Percentiles rank a stretch among this genome's conserved stretches.
Conservation (phyloP, 768 basidiomycete species). For the Scleroderma bovista region DNA sequence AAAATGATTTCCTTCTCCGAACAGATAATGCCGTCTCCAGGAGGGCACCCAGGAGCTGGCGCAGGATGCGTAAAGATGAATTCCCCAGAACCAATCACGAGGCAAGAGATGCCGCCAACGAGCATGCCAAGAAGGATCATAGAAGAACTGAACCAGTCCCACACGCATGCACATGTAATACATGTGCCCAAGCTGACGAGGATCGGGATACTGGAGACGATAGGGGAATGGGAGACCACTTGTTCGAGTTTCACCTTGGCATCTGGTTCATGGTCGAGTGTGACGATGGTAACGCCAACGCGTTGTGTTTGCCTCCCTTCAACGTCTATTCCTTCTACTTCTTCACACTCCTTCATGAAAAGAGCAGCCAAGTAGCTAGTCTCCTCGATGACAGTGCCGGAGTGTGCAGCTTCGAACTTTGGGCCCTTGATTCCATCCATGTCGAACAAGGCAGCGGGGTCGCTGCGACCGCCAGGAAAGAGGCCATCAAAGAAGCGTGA, state of each 20-base stretch:
- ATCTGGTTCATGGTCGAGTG: constrained; percentile 3
- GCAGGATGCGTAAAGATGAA: constrained; percentile 16
- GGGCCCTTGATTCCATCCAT: constrained; percentile 16
- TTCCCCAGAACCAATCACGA: constrained; percentile 26
- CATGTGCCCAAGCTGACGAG: constrained; percentile 10
- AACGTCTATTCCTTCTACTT: not conserved
- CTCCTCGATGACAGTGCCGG: constrained; percentile 14
- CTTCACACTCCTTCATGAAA: constrained; percentile 8
- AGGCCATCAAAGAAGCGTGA: constrained; percentile 21
- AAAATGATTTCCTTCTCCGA: constrained; percentile 22
- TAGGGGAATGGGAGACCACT: not conserved
- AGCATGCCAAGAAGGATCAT: constrained; percentile 32
- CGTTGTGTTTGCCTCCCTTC: constrained; percentile 6
- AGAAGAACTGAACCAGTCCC: constrained; percentile 27
- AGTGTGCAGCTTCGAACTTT: constrained; percentile 9
- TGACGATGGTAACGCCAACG: constrained; percentile 11
- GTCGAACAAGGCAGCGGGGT: constrained; percentile 15
- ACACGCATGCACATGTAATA: constrained; percentile 17
- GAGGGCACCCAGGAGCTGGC: constrained; percentile 20
- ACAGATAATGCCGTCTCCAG: constrained; percentile 28
- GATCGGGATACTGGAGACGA: constrained; percentile 10
- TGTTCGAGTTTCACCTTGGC: not conserved
- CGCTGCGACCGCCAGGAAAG: constrained; percentile 14
- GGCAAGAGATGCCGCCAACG: constrained; percentile 25
- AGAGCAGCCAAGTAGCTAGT: constrained; percentile 17